Percentiles rank a stretch among this genome's conserved stretches.
Conservation (phyloP, 176 grass and related monocot species). For the Neostapfia colusana region DNA sequence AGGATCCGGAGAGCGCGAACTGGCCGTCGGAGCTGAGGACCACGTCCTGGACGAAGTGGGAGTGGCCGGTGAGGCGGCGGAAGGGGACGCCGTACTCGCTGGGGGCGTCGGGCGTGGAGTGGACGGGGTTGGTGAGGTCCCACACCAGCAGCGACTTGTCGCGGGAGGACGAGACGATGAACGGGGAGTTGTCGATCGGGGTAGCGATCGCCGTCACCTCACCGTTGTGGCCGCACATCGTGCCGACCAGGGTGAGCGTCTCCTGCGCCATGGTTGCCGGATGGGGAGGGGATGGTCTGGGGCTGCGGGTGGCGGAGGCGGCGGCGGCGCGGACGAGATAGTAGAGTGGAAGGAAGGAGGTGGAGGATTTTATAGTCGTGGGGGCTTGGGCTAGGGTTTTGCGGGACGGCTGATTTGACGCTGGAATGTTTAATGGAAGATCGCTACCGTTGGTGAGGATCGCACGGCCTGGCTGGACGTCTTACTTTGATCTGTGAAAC, state of each 20-base stretch:
- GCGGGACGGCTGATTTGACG: not conserved
- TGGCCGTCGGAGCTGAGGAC: constrained; percentile 73
- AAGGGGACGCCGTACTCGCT: constrained; percentile 49
- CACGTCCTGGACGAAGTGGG: constrained; percentile 84
- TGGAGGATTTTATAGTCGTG: constrained; percentile 38
- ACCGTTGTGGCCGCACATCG: constrained; percentile 58
- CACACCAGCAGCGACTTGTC: constrained; percentile 74
- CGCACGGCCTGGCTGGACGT: not conserved
- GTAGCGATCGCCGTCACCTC: constrained; percentile 62
- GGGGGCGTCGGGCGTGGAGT: constrained; percentile 13
- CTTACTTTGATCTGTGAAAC: too few relatives aligned
- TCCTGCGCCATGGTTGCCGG: constrained; percentile 49
- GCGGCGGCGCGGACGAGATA: constrained; percentile 15
- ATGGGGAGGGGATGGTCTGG: not conserved
- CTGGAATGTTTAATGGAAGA: not conserved
- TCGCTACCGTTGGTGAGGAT: constrained; percentile 16
- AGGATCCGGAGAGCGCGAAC: constrained; percentile 78
- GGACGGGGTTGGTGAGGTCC: constrained; percentile 48
- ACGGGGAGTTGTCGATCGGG: constrained; percentile 52
- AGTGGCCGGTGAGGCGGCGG: constrained; percentile 75
- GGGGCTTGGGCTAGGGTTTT: constrained; percentile 48
- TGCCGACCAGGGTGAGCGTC: constrained; percentile 45
- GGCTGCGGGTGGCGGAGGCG: not conserved
- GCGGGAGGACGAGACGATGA: constrained; percentile 60
- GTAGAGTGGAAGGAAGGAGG: not conserved